Percentiles rank a stretch among this genome's conserved stretches.
Conservation (phyloP, 2,329 filamentous ascomycete genomes). For the Neonectria hederae region DNA sequence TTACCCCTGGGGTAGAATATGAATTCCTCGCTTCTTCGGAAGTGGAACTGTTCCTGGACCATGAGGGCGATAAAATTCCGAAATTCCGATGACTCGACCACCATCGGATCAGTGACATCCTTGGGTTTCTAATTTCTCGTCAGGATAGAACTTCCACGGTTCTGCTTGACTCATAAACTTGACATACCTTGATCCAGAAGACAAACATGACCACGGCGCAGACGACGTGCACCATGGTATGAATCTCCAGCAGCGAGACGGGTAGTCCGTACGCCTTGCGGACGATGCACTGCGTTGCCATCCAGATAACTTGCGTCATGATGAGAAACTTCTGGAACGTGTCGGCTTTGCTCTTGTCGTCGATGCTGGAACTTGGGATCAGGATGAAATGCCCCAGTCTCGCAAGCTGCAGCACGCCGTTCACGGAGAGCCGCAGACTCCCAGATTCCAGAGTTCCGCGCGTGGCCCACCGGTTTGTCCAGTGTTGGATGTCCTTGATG, state of each 20-base stretch:
- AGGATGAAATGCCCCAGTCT: constrained; percentile 20
- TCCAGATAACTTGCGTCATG: constrained; percentile 51
- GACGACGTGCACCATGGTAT: constrained; percentile 34
- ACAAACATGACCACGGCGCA: constrained; percentile 33
- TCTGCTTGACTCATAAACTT: not conserved
- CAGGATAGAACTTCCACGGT: not conserved
- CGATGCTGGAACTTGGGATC: constrained; percentile 34
- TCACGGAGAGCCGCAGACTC: constrained; percentile 8
- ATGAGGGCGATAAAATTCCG: constrained; percentile 18
- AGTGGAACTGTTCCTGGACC: constrained; percentile 24
- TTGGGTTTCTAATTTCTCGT: constrained; percentile 26
- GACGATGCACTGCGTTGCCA: constrained; percentile 47
- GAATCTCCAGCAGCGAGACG: constrained; percentile 49
- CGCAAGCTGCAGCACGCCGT: constrained; percentile 14
- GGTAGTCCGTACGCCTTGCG: constrained; percentile 46
- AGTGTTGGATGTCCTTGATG: constrained; percentile 21
- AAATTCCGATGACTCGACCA: not conserved
- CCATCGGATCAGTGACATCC: constrained; percentile 22
- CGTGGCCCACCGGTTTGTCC: constrained; percentile 13
- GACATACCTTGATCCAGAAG: constrained; percentile 33
- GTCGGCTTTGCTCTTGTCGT: constrained; percentile 51
- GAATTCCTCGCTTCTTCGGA: constrained; percentile 14
- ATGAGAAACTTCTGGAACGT: constrained; percentile 48
- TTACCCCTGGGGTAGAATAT: constrained; percentile 7
- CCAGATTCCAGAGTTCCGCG: constrained; percentile 13